Percentiles rank a stretch among this genome's conserved stretches.
These are phyloP conservation scores for Bipolaris bicolor DNA, from an alignment of 2,329 filamentous ascomycete species.

Conservation along the genomic window DNA sequence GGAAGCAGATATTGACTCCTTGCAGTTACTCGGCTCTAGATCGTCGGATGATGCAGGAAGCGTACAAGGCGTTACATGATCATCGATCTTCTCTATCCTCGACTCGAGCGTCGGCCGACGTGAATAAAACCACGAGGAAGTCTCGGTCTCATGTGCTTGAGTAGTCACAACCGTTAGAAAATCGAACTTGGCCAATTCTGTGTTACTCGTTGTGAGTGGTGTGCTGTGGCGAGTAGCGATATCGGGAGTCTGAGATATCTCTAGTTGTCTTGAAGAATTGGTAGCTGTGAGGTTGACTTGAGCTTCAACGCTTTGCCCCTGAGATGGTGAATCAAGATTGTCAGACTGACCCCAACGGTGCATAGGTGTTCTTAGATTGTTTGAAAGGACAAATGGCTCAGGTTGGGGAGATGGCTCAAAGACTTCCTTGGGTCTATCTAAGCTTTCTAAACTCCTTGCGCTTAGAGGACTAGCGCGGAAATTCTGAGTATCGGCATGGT, in stretches of 20 bases:
- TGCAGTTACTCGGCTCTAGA: too few relatives aligned
- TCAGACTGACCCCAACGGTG: constrained; percentile 19
- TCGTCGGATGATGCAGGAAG: too few relatives aligned
- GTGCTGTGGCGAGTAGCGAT: neutral
- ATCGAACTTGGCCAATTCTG: neutral
- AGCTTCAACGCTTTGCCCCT: neutral
- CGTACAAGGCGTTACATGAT: too few relatives aligned
- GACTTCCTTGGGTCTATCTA: neutral
- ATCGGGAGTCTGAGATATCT: constrained; percentile 28
- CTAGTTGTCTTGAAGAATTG: constrained; percentile 2
- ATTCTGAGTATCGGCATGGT: neutral
- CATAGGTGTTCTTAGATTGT: constrained; percentile 26
- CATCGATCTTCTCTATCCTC: too few relatives aligned
- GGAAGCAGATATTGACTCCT: too few relatives aligned
- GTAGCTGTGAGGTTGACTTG: neutral
- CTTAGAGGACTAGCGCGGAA: neutral
- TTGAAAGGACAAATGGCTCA: constrained; percentile 1
- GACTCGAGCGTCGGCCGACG: too few relatives aligned
- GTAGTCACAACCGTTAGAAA: neutral
- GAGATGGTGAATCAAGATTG: neutral
- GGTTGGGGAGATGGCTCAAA: neutral
- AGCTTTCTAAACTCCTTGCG: neutral
- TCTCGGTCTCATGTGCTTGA: neutral
- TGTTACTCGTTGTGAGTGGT: neutral
- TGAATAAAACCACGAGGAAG: constrained; percentile 10